A percentile compares a stretch with the other conserved stretches of the same genome.
phyloP scores from a whole-genome alignment of 73 alveolate species.

The Stentor coeruleus region DNA sequence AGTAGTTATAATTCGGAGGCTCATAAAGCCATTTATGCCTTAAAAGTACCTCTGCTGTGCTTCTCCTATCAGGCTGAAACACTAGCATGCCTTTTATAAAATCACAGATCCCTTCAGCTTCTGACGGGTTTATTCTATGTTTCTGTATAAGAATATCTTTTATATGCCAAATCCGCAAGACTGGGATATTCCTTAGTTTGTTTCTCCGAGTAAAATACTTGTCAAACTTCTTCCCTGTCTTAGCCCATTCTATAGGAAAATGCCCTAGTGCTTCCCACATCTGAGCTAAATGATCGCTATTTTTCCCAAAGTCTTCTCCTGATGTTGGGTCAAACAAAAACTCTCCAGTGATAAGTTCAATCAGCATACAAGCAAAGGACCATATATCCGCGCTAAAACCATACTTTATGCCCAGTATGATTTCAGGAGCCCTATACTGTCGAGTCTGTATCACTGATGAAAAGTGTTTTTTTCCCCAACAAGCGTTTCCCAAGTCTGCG shows the following conservation, averaged over 20 bases:
- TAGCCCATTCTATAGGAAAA: slow-evolving; percentile 60
- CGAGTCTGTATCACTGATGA: slow-evolving; percentile 89
- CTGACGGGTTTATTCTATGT: slow-evolving; percentile 56
- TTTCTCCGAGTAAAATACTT: slow-evolving; percentile 46
- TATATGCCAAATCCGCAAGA: slow-evolving; percentile 54
- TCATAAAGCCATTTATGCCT: slow-evolving; percentile 65
- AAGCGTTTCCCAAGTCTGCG: slow-evolving; percentile 91
- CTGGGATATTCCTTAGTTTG: slow-evolving; percentile 42
- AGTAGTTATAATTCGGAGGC: slow-evolving; percentile 53
- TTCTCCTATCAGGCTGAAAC: slow-evolving; percentile 66
- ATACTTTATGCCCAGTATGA: slow-evolving; percentile 81
- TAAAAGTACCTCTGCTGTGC: slow-evolving; percentile 66
- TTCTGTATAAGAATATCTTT: slow-evolving; percentile 64
- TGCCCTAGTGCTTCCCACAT: slow-evolving; percentile 68
- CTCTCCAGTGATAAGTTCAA: slow-evolving; percentile 96
- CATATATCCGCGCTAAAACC: slow-evolving; percentile 90
- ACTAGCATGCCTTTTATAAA: slow-evolving; percentile 71
- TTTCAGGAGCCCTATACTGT: slow-evolving; percentile 62
- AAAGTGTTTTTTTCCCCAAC: slow-evolving; percentile 87
- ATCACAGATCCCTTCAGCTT: slow-evolving; percentile 69
- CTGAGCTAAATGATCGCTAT: slow-evolving; percentile 79
- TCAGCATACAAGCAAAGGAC: slow-evolving; percentile 93
- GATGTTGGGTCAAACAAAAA: slow-evolving; percentile 88
- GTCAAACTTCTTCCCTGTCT: slow-evolving; percentile 51
- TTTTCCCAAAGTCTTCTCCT: slow-evolving; percentile 53